Evolutionary conservation across 306 rosid genomes (phyloP).

Genomic region (Urtica urens): DNA sequence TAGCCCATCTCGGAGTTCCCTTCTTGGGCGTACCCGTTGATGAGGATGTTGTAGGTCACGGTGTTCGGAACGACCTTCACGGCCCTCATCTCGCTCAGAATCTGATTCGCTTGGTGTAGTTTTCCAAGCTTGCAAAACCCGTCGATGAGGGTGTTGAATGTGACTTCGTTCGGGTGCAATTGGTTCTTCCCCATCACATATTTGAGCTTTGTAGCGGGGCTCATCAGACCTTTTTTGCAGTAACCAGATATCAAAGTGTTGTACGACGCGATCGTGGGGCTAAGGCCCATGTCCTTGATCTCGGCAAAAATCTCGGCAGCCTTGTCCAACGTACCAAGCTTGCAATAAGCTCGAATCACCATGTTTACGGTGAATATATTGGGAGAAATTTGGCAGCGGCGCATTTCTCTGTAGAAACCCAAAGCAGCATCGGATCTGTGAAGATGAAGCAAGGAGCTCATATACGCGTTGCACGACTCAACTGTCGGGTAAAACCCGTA

Average conservation of each 20-base stretch:
- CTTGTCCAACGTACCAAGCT: conserved; percentile 45
- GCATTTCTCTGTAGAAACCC: conserved; percentile 42
- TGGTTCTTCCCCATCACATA: conserved; percentile 39
- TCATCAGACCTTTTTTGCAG: conserved; percentile 52
- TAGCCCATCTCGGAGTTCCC: conserved; percentile 53
- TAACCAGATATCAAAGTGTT: conserved; percentile 66
- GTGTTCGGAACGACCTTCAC: conserved; percentile 43
- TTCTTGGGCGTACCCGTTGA: conserved; percentile 49
- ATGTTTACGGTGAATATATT: conserved; percentile 62
- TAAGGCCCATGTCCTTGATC: conserved; percentile 58
- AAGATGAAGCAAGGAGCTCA: conserved; percentile 51
- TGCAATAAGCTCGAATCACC: conserved; percentile 58
- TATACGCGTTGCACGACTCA: conserved; percentile 62
- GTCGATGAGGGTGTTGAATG: conserved; percentile 54
- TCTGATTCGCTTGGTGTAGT: conserved; percentile 48
- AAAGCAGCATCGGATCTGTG: conserved; percentile 45
- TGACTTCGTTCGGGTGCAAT: conserved; percentile 45
- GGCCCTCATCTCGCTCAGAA: conserved; percentile 58
- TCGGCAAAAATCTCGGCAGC: conserved; percentile 38
- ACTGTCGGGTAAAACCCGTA: conserved; percentile 60
- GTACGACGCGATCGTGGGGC: conserved; percentile 49
- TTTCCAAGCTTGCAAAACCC: conserved; percentile 68
- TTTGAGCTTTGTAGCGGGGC: conserved; percentile 45
- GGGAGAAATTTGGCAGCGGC: conserved; percentile 28
- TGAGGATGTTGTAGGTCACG: conserved; percentile 64